Evolutionary conservation across 1,139 yeast genomes (phyloP).

Genomic region (Wickerhamiella pararugosa): DNA sequence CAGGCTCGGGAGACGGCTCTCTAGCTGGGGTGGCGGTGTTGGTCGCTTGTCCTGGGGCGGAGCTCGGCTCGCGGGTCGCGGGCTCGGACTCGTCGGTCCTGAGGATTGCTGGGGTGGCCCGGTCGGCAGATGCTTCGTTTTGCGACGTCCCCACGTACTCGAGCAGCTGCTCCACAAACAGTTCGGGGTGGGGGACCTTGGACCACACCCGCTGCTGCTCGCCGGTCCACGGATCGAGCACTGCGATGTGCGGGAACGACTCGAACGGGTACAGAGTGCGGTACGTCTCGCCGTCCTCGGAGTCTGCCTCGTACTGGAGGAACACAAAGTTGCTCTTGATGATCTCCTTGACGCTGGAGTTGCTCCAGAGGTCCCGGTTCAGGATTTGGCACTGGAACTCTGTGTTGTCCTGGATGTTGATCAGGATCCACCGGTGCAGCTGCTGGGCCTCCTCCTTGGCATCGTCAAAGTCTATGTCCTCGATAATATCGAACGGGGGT

Average conservation of each 20-base stretch:
- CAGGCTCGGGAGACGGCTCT: conserved; percentile 1
- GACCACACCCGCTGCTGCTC: conserved; percentile 71
- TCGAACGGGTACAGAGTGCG: conserved; percentile 54
- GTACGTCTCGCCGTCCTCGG: conserved; percentile 59
- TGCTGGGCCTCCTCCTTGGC: conserved; percentile 57
- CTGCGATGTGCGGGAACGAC: conserved; percentile 74
- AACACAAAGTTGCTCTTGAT: conserved; percentile 51
- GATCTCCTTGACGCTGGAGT: conserved; percentile 44
- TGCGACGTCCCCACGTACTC: conserved; percentile 29
- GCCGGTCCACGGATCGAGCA: conserved; percentile 89
- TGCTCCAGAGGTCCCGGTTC: conserved; percentile 89
- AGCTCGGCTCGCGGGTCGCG: neutral
- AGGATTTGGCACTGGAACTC: conserved; percentile 82
- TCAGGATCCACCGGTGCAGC: conserved; percentile 63
- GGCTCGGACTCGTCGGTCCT: neutral
- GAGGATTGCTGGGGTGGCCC: neutral
- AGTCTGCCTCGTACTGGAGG: conserved; percentile 58
- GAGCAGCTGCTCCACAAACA: conserved; percentile 37
- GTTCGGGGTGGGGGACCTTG: conserved; percentile 42
- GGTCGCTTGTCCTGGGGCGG: neutral
- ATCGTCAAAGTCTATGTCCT: conserved; percentile 45
- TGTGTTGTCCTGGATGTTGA: conserved; percentile 72
- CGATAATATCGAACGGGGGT: conserved; percentile 87
- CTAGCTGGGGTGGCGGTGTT: neutral
- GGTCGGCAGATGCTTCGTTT: conserved; percentile 27